These are phyloP conservation scores for Panicum miliaceum DNA, from an alignment of 176 grass and related monocot species.

Conservation along the genomic window DNA sequence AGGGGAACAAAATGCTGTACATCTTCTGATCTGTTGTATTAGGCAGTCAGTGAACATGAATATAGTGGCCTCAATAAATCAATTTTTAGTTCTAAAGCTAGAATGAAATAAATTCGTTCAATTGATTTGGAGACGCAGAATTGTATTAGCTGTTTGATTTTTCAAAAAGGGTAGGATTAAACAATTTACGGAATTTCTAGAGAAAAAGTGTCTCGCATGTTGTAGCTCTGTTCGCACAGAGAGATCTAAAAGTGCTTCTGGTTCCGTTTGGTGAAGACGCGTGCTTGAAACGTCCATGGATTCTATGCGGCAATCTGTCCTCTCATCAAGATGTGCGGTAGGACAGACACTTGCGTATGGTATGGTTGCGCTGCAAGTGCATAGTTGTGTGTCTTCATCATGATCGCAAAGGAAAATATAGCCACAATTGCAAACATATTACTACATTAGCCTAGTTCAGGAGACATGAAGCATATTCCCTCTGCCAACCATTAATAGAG, in stretches of 20 bases:
- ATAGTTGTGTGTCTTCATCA: neutral
- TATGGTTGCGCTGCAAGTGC: no score
- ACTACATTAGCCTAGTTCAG: neutral
- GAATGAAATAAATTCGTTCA: neutral
- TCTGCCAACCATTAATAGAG: neutral
- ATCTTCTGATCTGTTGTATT: conserved; percentile 28
- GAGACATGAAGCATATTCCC: neutral
- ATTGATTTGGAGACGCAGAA: neutral
- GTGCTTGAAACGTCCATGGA: no score
- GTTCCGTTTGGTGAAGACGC: no score
- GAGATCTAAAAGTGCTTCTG: neutral
- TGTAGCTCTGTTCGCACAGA: neutral
- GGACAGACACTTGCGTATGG: no score
- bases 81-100: neutral
- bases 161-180: neutral
- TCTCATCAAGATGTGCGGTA: no score
- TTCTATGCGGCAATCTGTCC: no score
- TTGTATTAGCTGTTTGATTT: neutral
- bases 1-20: conserved; percentile 24
- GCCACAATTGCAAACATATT: neutral
- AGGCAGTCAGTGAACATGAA: neutral
- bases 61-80: conserved; percentile 19
- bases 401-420: neutral
- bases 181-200: neutral
- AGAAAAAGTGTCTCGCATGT: neutral